Conservation (phyloP, 75 land plant species). For the Pinus tabuliformis region DNA sequence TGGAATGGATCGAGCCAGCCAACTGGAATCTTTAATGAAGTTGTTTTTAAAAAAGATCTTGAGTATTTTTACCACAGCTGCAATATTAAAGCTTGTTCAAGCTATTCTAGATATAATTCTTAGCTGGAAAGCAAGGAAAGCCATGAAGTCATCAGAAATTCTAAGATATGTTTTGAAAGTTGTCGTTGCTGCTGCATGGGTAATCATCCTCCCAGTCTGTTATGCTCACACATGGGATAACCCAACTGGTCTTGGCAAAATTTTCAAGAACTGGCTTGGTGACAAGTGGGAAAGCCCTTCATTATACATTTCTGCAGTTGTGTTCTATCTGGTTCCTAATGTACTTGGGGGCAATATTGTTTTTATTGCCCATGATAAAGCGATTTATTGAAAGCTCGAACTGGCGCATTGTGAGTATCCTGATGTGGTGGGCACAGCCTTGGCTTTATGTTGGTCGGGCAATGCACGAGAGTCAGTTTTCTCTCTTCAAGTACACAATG, state of each 20-base stretch:
- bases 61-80: no score
- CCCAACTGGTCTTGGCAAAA: constrained; percentile 62
- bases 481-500: constrained; percentile 88
- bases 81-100: no score
- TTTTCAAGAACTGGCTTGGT: constrained; percentile 75
- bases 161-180: constrained; percentile 72
- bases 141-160: constrained; percentile 53
- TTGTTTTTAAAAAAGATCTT: no score
- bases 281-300: constrained; percentile 53
- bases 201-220: constrained; percentile 64
- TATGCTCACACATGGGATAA: constrained; percentile 68
- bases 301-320: constrained; percentile 78
- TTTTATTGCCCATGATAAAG: constrained; percentile 73
- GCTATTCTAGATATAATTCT: constrained; percentile 69
- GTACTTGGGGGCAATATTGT: constrained; percentile 67
- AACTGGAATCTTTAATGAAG: no score
- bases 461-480: constrained; percentile 88
- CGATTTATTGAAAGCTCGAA: constrained; percentile 71
- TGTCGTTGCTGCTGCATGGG: constrained; percentile 76
- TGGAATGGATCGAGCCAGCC: no score
- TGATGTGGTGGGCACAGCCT: constrained; percentile 99
- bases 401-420: constrained; percentile 47
- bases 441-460: constrained; percentile 93
- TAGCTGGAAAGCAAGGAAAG: constrained; percentile 65
- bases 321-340: constrained; percentile 84